A percentile compares a stretch with the other conserved stretches of the same genome.
Conservation (phyloP, 306 rosid genomes). For the Quercus agrifolia region DNA sequence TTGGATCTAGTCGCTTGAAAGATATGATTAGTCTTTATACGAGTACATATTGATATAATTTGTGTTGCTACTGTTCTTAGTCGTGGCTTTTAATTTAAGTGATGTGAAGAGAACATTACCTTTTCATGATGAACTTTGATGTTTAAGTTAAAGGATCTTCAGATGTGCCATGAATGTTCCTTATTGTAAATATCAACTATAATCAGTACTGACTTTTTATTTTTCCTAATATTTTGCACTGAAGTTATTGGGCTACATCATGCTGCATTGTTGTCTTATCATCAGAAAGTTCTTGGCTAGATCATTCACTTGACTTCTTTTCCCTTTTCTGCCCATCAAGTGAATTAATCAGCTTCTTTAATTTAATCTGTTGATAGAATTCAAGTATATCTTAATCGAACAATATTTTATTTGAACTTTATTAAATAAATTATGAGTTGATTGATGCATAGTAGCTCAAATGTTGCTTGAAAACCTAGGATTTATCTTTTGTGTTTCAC, state of each 20-base stretch:
- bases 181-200: neutral
- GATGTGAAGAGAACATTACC: neutral
- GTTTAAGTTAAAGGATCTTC: neutral
- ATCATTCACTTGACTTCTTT: neutral
- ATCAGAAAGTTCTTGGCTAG: neutral
- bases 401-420: neutral
- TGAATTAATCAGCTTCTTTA: neutral
- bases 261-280: neutral
- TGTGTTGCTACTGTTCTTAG: neutral
- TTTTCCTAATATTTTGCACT: neutral
- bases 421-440: neutral
- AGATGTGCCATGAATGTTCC: neutral
- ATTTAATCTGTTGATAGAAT: neutral
- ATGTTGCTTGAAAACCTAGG: neutral
- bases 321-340: neutral
- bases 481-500: neutral
- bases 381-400: neutral
- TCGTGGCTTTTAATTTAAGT: neutral
- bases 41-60: neutral
- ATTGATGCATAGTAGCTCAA: neutral
- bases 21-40: neutral
- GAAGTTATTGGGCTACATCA: neutral
- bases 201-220: neutral
- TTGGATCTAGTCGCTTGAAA: neutral
- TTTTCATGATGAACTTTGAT: neutral